These are phyloP conservation scores for Endocladia muricata DNA, from an alignment of 31 red algal genomes.

Conservation along the genomic window DNA sequence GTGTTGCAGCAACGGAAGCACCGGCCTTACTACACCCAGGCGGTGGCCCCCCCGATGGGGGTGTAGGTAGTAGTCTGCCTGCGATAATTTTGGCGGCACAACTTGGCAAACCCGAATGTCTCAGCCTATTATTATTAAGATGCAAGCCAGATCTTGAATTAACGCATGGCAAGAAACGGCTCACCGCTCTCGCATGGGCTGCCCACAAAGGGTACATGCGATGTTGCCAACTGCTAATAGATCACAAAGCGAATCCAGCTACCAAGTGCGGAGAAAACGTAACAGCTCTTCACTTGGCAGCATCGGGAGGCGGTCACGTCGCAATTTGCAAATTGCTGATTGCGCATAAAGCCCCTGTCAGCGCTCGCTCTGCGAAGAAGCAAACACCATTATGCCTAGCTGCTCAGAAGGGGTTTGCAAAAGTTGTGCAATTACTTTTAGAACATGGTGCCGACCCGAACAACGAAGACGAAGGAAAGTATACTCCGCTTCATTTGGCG, in stretches of 20 bases:
- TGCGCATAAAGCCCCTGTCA: constrained; percentile 65
- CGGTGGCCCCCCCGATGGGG: constrained; percentile 55
- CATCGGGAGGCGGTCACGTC: constrained; percentile 66
- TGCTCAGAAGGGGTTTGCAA: constrained; percentile 71
- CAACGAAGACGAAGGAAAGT: constrained; percentile 76
- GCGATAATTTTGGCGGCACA: constrained; percentile 88
- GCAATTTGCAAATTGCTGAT: constrained; percentile 67
- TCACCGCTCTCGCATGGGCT: constrained; percentile 85
- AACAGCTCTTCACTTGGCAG: constrained; percentile 89
- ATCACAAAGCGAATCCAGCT: constrained; percentile 45
- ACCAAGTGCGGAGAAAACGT: constrained; percentile 81
- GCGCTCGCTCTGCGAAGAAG: constrained; percentile 63
- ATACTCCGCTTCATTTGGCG: constrained; percentile 75
- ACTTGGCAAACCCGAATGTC: constrained; percentile 78
- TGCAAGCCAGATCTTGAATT: constrained; percentile 78
- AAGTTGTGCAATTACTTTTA: constrained; percentile 73
- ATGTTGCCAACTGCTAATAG: constrained; percentile 72
- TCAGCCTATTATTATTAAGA: constrained; percentile 59
- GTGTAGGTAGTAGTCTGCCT: constrained; percentile 63
- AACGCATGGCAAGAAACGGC: constrained; percentile 65
- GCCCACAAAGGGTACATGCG: constrained; percentile 83
- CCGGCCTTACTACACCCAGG: constrained; percentile 77
- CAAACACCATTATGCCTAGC: constrained; percentile 90
- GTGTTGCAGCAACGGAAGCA: constrained; percentile 79
- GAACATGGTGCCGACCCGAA: constrained; percentile 74